Evolutionary conservation across 2,329 filamentous ascomycete species (phyloP).

Genomic region (Scopulariopsis brevicaulis): DNA sequence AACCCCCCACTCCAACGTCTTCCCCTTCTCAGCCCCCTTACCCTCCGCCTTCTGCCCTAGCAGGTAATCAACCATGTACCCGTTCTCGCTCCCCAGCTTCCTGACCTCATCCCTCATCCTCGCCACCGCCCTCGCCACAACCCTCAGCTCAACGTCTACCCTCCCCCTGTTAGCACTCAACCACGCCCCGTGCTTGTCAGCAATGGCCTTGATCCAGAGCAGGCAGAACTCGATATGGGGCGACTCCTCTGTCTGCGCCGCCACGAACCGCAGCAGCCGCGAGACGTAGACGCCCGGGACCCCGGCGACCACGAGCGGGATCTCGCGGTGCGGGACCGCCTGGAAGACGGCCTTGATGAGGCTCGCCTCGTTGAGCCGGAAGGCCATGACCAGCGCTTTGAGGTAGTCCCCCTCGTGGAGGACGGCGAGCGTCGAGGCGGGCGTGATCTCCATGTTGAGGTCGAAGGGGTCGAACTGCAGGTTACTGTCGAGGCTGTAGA

Average conservation of each 20-base stretch:
- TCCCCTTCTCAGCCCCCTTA: conserved; percentile 12
- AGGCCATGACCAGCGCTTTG: conserved; percentile 92
- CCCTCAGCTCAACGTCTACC: conserved; percentile 73
- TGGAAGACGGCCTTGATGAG: conserved; percentile 82
- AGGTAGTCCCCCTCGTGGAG: conserved; percentile 69
- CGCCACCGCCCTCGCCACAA: conserved; percentile 69
- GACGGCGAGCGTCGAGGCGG: conserved; percentile 64
- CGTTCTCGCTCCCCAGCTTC: conserved; percentile 74
- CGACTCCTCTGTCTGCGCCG: conserved; percentile 75
- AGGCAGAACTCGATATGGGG: conserved; percentile 94
- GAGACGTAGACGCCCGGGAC: conserved; percentile 80
- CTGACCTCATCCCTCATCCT: conserved; percentile 76
- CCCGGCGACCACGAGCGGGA: conserved; percentile 65
- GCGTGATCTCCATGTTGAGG: conserved; percentile 87
- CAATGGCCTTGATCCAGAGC: conserved; percentile 75
- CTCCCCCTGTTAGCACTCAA: conserved; percentile 70
- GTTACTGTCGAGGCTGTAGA: conserved; percentile 81
- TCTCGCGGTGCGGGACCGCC: conserved; percentile 62
- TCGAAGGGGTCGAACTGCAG: conserved; percentile 93
- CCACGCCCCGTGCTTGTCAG: conserved; percentile 76
- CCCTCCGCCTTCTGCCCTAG: conserved; percentile 14
- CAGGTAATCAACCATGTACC: conserved; percentile 81
- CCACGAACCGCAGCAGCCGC: conserved; percentile 76
- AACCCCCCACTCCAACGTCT: conserved; percentile 11
- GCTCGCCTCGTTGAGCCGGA: conserved; percentile 79